Evolutionary conservation across 2,329 filamentous ascomycete species (phyloP), one percentile per base, ranked within the genome.

Genomic region (Cladosporium oxysporum): DNA sequence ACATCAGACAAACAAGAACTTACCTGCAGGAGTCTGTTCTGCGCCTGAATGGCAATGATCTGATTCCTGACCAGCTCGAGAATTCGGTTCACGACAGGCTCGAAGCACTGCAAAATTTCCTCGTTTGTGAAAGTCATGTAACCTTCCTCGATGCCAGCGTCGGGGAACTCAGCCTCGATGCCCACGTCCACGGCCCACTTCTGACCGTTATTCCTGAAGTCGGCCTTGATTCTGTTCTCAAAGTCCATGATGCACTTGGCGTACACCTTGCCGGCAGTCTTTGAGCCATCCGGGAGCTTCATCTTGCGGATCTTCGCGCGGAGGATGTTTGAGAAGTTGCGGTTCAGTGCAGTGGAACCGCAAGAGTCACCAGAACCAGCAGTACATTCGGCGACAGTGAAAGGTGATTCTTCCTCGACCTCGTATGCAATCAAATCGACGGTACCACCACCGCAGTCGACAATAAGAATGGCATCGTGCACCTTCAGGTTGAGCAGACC

Each of bases 201-300:
- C 80, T 98, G 94, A 59, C 94, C 93, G 79, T 97, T 98, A 83
- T 98, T 98, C 70, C 95, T 89, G 89, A 99, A 99, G 79, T 98
- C 95, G 59, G 95, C 95, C 85, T 99, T 99, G 86, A 99, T 97
- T 79, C 95, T 86, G 86, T 98, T 98, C 83, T 99, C 95, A 75
- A 99, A 99, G 81, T 99, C 95, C 94, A 98, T 98, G 80, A 99
- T 98, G 79, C 94, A 98, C 83, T 98, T 98, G 71, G 94, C 94
- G 79, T 98, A 98, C 64, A 99, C 95, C 79, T 94, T 93, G 52
- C 94, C 94, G n/a, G 95, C 94, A 2, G 93, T 98, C 82, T 94
- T 96, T 72, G 94, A 97, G 57, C 93, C 94, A 76, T 98, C 94
- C 1, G 95, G 93, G 55, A 99, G 85, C 82, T 98, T 98, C 95